These are phyloP conservation scores for Microbotryomycetes sp. DNA, from an alignment of 1,284 basidiomycete species.

Conservation along the genomic window DNA sequence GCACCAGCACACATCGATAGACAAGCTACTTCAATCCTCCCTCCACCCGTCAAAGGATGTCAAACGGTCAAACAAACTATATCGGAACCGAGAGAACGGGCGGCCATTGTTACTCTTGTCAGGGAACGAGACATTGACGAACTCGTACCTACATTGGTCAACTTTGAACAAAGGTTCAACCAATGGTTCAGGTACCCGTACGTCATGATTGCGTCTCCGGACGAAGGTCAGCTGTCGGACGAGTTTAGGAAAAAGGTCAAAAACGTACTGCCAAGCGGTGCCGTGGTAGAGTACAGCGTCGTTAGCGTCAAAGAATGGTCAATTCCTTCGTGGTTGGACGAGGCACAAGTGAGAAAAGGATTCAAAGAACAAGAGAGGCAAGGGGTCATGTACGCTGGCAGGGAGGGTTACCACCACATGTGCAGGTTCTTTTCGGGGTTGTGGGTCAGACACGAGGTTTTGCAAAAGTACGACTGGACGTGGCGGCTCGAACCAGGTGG, in stretches of 20 bases:
- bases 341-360: conserved; percentile 12
- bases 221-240: conserved; percentile 18
- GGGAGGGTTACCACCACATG: conserved; percentile 36
- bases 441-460: conserved; percentile 26
- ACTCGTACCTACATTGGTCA: conserved; percentile 30
- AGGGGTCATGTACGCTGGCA: conserved; percentile 32
- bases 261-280: conserved; percentile 11
- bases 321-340: conserved; percentile 30
- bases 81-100: conserved; percentile 19
- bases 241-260: conserved; percentile 19
- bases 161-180: conserved; percentile 34
- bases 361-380: conserved; percentile 23
- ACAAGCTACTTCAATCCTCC: neutral
- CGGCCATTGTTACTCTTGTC: conserved; percentile 29
- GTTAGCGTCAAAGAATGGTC: conserved; percentile 27
- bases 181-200: conserved; percentile 30
- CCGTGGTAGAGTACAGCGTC: conserved; percentile 22
- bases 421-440: conserved; percentile 32
- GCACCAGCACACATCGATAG: neutral
- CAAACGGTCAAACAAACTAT: neutral
- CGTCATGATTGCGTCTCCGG: conserved; percentile 30
- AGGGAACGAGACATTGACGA: conserved; percentile 25
- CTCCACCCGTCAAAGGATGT: conserved; percentile 10
- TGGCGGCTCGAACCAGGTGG: conserved; percentile 44
- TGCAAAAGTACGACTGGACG: conserved; percentile 41